Percentiles rank a stretch among this genome's conserved stretches.
phyloP scores from a whole-genome alignment of 208 protist genomes.

The Leptomonas pyrrhocoris region DNA sequence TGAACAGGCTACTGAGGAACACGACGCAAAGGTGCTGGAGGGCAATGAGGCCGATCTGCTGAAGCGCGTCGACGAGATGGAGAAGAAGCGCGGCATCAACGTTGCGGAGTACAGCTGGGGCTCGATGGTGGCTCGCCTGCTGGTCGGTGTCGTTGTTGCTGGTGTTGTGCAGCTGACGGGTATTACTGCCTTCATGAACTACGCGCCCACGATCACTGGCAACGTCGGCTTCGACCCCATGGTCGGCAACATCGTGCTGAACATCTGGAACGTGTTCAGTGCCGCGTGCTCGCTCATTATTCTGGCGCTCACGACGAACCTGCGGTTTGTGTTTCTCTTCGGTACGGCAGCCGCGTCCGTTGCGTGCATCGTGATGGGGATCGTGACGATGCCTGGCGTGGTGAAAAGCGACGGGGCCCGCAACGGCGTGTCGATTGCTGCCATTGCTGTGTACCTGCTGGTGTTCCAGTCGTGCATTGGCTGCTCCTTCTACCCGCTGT shows the following conservation, averaged over 20 bases:
- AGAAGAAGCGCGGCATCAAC: conserved; percentile 22
- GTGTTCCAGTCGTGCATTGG: conserved; percentile 77
- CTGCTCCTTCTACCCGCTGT: conserved; percentile 78
- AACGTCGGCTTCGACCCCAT: conserved; percentile 61
- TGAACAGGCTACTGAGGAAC: background rate
- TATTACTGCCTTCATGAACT: conserved; percentile 87
- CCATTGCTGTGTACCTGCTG: conserved; percentile 77
- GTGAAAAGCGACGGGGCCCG: conserved; percentile 45
- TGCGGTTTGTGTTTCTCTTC: conserved; percentile 69
- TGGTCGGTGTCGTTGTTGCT: conserved; percentile 51
- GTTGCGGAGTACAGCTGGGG: conserved; percentile 43
- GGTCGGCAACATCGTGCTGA: conserved; percentile 77
- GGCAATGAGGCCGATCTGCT: conserved; percentile 29
- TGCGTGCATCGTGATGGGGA: conserved; percentile 69
- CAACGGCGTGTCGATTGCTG: conserved; percentile 71
- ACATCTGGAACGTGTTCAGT: conserved; percentile 83
- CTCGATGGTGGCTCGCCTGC: conserved; percentile 47
- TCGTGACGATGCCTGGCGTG: conserved; percentile 68
- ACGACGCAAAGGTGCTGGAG: conserved; percentile 10
- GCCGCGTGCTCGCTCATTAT: conserved; percentile 64
- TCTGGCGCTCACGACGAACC: conserved; percentile 55
- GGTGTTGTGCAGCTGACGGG: conserved; percentile 79
- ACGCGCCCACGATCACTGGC: conserved; percentile 76
- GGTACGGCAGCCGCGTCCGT: conserved; percentile 50
- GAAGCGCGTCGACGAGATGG: conserved; percentile 20